These are phyloP conservation scores for Pachyrhizus erosus DNA, from an alignment of 306 rosid species.

Conservation along the genomic window DNA sequence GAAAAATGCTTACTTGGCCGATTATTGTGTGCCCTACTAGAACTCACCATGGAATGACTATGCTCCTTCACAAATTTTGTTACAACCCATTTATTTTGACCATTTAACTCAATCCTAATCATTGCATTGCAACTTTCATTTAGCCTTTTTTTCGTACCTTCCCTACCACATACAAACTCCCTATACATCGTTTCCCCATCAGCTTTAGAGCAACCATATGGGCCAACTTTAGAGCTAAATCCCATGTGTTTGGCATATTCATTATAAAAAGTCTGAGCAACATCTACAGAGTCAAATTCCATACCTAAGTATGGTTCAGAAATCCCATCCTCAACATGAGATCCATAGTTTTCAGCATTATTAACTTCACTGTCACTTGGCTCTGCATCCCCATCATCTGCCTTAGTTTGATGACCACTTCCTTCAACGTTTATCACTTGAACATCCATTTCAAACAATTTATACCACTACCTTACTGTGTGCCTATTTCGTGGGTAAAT, in stretches of 20 bases:
- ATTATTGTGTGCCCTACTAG: conserved; percentile 56
- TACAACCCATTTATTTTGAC: conserved; percentile 74
- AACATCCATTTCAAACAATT: conserved; percentile 69
- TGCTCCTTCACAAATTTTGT: conserved; percentile 86
- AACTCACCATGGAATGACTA: conserved; percentile 66
- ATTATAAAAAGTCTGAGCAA: conserved; percentile 64
- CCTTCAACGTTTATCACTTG: conserved; percentile 73
- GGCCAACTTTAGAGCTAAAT: conserved; percentile 64
- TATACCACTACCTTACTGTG: conserved; percentile 32
- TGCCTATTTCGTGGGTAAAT: conserved; percentile 38
- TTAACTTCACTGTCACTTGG: conserved; percentile 59
- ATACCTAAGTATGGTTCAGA: conserved; percentile 73
- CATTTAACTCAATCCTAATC: conserved; percentile 71
- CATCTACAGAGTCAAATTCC: conserved; percentile 81
- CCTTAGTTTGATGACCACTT: conserved; percentile 56
- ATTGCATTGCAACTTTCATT: conserved; percentile 73
- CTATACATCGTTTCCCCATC: conserved; percentile 55
- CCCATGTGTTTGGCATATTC: conserved; percentile 77
- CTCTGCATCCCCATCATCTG: conserved; percentile 58
- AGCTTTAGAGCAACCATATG: conserved; percentile 56
- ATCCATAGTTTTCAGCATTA: conserved; percentile 52
- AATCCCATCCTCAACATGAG: conserved; percentile 54
- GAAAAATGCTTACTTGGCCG: conserved; percentile 88
- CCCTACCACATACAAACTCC: conserved; percentile 79
- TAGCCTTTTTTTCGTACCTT: conserved; percentile 67